Evolutionary conservation across 2,329 filamentous ascomycete genomes (phyloP), one percentile per base, ranked within the genome.

Genomic region (Cryphonectria parasitica): DNA sequence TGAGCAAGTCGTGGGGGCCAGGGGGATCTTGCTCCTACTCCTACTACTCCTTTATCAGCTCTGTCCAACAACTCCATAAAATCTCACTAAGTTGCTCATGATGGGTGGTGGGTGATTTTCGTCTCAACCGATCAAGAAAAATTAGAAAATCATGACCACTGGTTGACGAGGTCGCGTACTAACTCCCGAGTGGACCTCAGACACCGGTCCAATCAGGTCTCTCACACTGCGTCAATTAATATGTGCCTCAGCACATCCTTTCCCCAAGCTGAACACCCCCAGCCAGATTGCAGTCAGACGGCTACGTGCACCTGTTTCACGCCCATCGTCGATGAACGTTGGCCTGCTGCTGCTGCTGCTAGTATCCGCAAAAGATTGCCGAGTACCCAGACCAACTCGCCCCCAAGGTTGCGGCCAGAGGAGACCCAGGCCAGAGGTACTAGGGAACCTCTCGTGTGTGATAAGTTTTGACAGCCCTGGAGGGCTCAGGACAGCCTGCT

Each of bases 401-500:
- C 52, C 41, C 43, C 22, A 5, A 11, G 11, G 15, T 56, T 31
- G n/a, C 52, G 52, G 52, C 25, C 52, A 28, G 52, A 56, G 13
- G 52, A 10, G n/a, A 4, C 17, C 43, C 11, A 56, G 54, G 28
- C 19, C 15, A 10, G 54, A 19, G 45, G 8, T 31, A 34, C 54
- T 31, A 19, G 25, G 17, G 13, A 28, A 39, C 36, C 36, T 31
- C 25, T 28, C 52, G n/a, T 15, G 13, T 56, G 13, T 56, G 52
- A 7, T 56, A 25, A 17, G 52, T 15, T 54, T 54, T 25, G 49
- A 25, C 49, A 54, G 10, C 11, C 41, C 81, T 82, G 78, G 80
- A 82, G 80, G 79, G 80, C 78, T 79, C 79, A 79, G 80, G 74
- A 76, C 73, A 72, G 74, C 76, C 76, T 75, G 74, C 80, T 82